These are phyloP conservation scores for Aureobasidium lini DNA, from an alignment of 2,329 filamentous ascomycete genomes.

Conservation along the genomic window DNA sequence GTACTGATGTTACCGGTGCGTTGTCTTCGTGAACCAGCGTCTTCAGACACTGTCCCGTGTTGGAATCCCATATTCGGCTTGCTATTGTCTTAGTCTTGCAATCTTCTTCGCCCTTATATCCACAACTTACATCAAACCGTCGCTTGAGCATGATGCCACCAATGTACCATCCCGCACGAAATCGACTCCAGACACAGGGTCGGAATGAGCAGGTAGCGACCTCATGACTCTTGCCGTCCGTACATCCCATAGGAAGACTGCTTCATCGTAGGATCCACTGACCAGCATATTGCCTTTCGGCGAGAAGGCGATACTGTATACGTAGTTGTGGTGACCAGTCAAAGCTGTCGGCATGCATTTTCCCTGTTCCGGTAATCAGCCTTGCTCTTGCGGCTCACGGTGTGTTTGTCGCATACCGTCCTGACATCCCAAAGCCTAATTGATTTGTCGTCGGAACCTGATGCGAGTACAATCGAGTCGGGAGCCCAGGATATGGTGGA, in stretches of 20 bases:
- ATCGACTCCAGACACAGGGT: slow-evolving; percentile 88
- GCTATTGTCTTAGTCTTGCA: neutral
- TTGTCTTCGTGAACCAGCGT: slow-evolving; percentile 97
- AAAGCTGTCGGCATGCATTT: slow-evolving; percentile 55
- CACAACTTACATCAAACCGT: slow-evolving; percentile 67
- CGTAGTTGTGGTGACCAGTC: slow-evolving; percentile 89
- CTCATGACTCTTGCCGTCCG: slow-evolving; percentile 81
- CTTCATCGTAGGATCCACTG: slow-evolving; percentile 93
- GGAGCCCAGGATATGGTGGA: slow-evolving; percentile 93
- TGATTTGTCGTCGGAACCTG: slow-evolving; percentile 90
- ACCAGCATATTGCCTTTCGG: slow-evolving; percentile 97
- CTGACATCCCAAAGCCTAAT: slow-evolving; percentile 82
- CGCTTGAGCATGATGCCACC: slow-evolving; percentile 83
- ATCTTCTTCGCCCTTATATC: neutral
- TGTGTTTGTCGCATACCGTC: slow-evolving; percentile 33
- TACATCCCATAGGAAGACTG: slow-evolving; percentile 95
- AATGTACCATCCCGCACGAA: slow-evolving; percentile 89
- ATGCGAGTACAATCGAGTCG: slow-evolving; percentile 78
- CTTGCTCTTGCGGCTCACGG: neutral
- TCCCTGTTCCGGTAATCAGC: slow-evolving; percentile 29
- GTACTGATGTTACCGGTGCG: slow-evolving; percentile 77
- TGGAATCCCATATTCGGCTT: slow-evolving; percentile 88
- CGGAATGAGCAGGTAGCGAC: slow-evolving; percentile 85
- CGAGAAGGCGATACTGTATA: slow-evolving; percentile 91
- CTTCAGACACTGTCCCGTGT: slow-evolving; percentile 86